These are phyloP conservation scores for Nymphaea colorata DNA, from an alignment of 164 flowering plant genomes.

Conservation along the genomic window DNA sequence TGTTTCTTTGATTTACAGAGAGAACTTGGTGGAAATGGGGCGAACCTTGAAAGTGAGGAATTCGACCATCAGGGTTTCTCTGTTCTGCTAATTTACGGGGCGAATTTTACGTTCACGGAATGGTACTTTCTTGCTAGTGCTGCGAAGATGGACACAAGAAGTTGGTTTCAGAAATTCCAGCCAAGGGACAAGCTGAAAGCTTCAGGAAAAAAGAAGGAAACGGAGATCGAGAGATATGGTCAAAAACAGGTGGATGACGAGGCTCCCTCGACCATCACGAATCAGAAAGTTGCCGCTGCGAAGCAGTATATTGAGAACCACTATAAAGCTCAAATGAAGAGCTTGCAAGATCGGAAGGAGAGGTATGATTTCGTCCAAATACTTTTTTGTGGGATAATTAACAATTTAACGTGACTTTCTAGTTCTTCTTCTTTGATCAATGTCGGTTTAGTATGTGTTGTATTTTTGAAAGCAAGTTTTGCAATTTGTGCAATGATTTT, in stretches of 20 bases:
- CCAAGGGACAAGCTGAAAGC: constrained; percentile 17
- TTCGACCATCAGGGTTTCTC: not conserved
- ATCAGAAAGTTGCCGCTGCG: constrained; percentile 33
- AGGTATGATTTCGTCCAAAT: constrained; percentile 12
- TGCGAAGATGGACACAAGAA: constrained; percentile 33
- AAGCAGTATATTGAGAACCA: constrained; percentile 34
- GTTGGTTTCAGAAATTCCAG: constrained; percentile 39
- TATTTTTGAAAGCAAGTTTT: too few relatives aligned
- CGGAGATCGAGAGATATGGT: constrained; percentile 13
- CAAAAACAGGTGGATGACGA: constrained; percentile 17
- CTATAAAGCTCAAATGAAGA: constrained; percentile 30
- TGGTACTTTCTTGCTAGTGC: not conserved
- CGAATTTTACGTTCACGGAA: not conserved
- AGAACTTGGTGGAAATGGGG: not conserved
- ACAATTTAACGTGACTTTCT: too few relatives aligned
- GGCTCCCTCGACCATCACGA: constrained; percentile 24
- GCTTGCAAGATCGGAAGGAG: constrained; percentile 28
- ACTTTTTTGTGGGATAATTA: not conserved
- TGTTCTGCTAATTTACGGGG: not conserved
- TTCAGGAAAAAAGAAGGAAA: constrained; percentile 16
- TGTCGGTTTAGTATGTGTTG: too few relatives aligned
- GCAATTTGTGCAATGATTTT: too few relatives aligned
- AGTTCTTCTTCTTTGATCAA: too few relatives aligned
- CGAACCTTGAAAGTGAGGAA: not conserved
- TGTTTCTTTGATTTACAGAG: not conserved